Base-by-base conservation (phyloP, 2,329 filamentous ascomycete species). In the Pseudogymnoascus sp. region DNA sequence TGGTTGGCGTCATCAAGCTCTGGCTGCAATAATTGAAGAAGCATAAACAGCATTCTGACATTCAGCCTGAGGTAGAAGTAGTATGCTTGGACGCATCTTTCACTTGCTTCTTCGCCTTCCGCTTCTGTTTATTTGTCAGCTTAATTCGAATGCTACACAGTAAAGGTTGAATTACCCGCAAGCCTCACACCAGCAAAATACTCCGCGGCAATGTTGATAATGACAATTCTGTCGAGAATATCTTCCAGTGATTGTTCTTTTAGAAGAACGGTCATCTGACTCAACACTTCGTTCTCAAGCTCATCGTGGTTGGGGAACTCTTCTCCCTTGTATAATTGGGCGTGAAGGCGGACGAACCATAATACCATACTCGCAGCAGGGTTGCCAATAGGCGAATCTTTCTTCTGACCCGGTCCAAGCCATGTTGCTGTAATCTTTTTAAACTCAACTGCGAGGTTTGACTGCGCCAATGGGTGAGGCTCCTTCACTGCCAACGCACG, bases 291-390 rank as follows among this genome's bases (percentile, higher is more conserved):
- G 61, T 84, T 84, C 72, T 96, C 92, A 26, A 96, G 77, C 70
- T 95, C 91, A 59, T 86, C 82, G 64, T 91, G 88, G 63, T 86
- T 84, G 30, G 83, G 75, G 67, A 94, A 92, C 45, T 84, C 80
- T 62, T 86, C 79, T 30, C 90, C 91, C 63, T 85, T 85, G 73
- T 88, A 92, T 72, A 89, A 92, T 69, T 87, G 84, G 55, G 90
- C 90, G 70, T 96, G 92, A 41, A 96, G 80, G 66, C 88, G 85
- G 62, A 92, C 82, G 67, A 96, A 95, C 86, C 91, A 94, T 58
- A 84, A 82, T 52, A 86, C 77, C 60, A 96, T 80, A 28, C 61
- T 63, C 19, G 63, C 59, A 23, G 62, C 60, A 26, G 63, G 63
- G 38, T 34, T 38, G 9, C 26, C 23, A 15, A n/a, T 30, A 13